A percentile compares a stretch with the other conserved stretches of the same genome.
These are phyloP conservation scores for Podospora anserina DNA, from an alignment of 495 filamentous ascomycete species.

Conservation along the genomic window DNA sequence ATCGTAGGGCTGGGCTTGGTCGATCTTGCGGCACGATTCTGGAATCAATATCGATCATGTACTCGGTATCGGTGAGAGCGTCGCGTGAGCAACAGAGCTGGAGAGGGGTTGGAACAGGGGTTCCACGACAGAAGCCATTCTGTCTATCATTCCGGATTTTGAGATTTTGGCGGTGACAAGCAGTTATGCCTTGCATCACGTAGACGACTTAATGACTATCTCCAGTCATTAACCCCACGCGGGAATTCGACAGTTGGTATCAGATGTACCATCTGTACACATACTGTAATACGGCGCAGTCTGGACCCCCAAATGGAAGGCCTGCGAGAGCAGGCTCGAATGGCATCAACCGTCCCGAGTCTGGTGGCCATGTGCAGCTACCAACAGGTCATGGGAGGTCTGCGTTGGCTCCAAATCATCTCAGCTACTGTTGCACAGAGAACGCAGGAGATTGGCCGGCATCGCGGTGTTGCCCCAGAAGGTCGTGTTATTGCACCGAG, in stretches of 20 bases:
- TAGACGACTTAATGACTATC: background rate
- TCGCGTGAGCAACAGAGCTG: background rate
- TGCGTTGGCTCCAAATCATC: background rate
- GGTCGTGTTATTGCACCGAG: background rate
- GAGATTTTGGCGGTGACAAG: background rate
- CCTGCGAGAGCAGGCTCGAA: background rate
- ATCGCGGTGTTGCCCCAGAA: background rate
- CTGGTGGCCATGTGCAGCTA: background rate
- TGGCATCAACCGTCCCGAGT: background rate
- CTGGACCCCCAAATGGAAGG: background rate
- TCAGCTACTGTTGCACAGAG: background rate
- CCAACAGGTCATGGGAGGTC: background rate
- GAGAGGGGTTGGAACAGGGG: background rate
- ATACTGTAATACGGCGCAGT: conserved; percentile 6
- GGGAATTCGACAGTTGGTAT: background rate
- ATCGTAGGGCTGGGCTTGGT: background rate
- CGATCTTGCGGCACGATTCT: conserved; percentile 3
- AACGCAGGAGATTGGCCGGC: background rate
- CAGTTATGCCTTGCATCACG: background rate
- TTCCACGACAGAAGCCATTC: conserved; percentile 2
- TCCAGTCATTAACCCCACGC: background rate
- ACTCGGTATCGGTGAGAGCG: background rate
- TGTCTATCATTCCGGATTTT: background rate
- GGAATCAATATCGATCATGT: background rate
- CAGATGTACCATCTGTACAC: background rate